Conservation (phyloP, 768 basidiomycete genomes). For the Scleroderma bovista region DNA sequence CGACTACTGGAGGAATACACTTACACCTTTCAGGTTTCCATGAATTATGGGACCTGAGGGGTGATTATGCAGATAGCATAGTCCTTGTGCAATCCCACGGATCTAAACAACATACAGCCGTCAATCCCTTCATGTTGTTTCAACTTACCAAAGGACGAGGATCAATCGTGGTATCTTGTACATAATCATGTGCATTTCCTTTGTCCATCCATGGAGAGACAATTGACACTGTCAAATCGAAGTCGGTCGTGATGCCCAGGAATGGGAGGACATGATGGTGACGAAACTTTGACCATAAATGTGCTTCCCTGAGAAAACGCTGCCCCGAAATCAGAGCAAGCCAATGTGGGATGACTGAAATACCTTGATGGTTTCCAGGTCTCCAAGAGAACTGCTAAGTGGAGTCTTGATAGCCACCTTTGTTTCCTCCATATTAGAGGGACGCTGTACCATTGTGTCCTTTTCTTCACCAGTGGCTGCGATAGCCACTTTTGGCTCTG, state of each 20-base stretch:
- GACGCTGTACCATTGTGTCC: too few relatives aligned
- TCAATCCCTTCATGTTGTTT: background rate
- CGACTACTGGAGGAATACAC: background rate
- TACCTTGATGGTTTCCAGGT: background rate
- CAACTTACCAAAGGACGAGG: background rate
- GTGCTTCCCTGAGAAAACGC: background rate
- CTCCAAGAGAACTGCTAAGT: background rate
- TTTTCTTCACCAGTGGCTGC: too few relatives aligned
- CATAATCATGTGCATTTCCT: background rate
- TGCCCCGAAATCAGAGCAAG: background rate
- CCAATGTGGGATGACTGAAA: background rate
- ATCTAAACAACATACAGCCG: background rate
- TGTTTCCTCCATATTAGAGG: too few relatives aligned
- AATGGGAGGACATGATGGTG: conserved; percentile 17
- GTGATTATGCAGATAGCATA: background rate
- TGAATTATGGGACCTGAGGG: background rate
- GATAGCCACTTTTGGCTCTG: background rate
- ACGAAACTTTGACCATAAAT: conserved; percentile 9
- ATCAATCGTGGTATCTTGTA: background rate
- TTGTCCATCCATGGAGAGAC: background rate
- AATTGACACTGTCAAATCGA: background rate
- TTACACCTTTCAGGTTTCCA: background rate
- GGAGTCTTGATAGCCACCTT: background rate
- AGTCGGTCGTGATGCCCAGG: background rate
- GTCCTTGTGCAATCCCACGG: background rate